phyloP scores from a whole-genome alignment of 2,329 filamentous ascomycete genomes.

The Fusarium transvaalense region DNA sequence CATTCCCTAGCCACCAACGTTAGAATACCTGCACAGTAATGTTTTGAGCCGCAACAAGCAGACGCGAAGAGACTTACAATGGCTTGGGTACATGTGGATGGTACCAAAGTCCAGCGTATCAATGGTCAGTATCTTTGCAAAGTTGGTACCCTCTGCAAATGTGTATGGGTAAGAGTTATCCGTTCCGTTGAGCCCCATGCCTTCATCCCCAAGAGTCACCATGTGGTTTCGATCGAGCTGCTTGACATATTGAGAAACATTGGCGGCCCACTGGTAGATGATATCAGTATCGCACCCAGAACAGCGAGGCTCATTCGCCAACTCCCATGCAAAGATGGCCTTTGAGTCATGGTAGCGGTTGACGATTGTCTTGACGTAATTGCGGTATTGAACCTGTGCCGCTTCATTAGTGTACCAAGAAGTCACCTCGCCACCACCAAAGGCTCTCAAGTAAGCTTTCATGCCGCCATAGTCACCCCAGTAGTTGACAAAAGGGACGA shows the following conservation, averaged over 20 bases:
- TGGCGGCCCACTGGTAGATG: constrained; percentile 67
- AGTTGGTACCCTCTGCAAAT: constrained; percentile 64
- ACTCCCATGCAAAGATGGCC: constrained; percentile 67
- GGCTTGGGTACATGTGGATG: constrained; percentile 50
- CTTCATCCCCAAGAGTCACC: constrained; percentile 14
- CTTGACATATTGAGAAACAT: constrained; percentile 69
- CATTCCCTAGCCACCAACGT: neutral
- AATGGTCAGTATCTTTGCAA: constrained; percentile 63
- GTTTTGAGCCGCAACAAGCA: neutral
- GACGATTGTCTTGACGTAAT: constrained; percentile 63
- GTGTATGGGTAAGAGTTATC: constrained; percentile 64
- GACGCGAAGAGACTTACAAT: constrained; percentile 38
- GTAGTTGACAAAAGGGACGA: constrained; percentile 75
- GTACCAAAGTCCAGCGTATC: constrained; percentile 63
- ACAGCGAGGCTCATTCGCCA: constrained; percentile 62
- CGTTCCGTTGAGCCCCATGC: constrained; percentile 52
- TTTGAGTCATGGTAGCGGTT: constrained; percentile 61
- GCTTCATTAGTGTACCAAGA: constrained; percentile 68
- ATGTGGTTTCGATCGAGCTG: constrained; percentile 71
- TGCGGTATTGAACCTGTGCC: constrained; percentile 67
- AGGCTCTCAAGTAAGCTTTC: constrained; percentile 68
- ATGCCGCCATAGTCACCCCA: constrained; percentile 77
- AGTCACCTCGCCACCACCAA: constrained; percentile 62
- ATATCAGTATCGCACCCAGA: constrained; percentile 25
- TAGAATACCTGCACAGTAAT: neutral